phyloP scores from a whole-genome alignment of 2,329 filamentous ascomycete species.

The Myriangium duriaei region DNA sequence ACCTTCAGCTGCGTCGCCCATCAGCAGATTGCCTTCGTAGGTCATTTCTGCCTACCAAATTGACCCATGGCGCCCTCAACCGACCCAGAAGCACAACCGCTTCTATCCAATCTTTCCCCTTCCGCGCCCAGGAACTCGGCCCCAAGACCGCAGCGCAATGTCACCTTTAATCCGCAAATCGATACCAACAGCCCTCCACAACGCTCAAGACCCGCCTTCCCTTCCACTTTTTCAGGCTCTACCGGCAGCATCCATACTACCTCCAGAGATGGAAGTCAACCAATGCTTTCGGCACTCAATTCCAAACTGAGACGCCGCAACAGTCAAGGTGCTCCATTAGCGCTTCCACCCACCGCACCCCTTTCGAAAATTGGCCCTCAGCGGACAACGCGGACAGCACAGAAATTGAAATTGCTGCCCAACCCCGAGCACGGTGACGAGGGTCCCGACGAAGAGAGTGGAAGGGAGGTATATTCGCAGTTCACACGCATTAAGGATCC shows the following conservation, averaged over 20 bases:
- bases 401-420: conserved; percentile 94
- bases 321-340: conserved; percentile 56
- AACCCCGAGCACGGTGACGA: conserved; percentile 75
- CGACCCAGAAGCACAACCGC: conserved; percentile 10
- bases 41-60: too few species aligned
- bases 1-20: too few species aligned
- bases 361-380: conserved; percentile 78
- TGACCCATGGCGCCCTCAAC: conserved; percentile 12
- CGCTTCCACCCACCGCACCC: conserved; percentile 27
- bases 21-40: too few species aligned
- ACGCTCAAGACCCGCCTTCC: conserved; percentile 24
- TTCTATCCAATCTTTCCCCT: conserved; percentile 1
- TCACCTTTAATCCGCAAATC: conserved; percentile 61
- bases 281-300: conserved; percentile 69
- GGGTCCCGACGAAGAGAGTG: conserved; percentile 72
- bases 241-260: conserved; percentile 26
- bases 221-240: conserved; percentile 18
- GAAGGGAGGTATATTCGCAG: conserved; percentile 91
- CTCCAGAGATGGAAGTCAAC: conserved; percentile 32
- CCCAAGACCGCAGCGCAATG: conserved; percentile 43
- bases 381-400: conserved; percentile 84
- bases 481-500: conserved; percentile 97
- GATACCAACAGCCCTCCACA: conserved; percentile 31
- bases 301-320: conserved; percentile 78
- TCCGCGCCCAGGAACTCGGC: conserved; percentile 6